Evolutionary conservation across 116 monocot genomes (phyloP), one percentile per base, ranked within the genome.

Genomic region (Dioscorea cayenensis): DNA sequence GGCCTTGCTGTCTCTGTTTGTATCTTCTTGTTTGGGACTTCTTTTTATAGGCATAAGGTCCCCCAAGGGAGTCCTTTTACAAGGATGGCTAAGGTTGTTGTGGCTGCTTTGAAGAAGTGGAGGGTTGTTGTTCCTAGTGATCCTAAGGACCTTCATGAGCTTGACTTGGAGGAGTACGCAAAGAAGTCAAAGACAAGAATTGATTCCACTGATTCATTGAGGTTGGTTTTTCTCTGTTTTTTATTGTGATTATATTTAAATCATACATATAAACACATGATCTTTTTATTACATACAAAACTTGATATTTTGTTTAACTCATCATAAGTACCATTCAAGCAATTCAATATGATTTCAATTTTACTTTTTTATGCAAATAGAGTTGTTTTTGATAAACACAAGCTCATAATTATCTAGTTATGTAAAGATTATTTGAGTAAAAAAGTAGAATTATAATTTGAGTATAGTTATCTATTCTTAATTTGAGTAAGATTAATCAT

Each of bases 11-110:
- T 84, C 63, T 82, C 89, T 13, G 11, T 92, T 19, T 7, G 32
- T 17, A 72, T 92, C 64, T 92, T 89, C 80, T 17, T 89, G 17
- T 61, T 73, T 18, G 92, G 88, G 6, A 82, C 80, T 1, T 71
- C 69, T 2, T 77, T 86, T 62, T 92, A 92, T 65, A 51, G 92
- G 64, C 80, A 92, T 68, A 87, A 78, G 85, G 6, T 71, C 16
- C 80, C 80, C 0, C 66, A 71, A 6, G 91, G 91, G 0, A 91
- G 87, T 20, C 83, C 91, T 2, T 78, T 87, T 49, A 83, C 83
- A 1, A 82, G 55, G 70, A 90, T 90, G 78, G 76, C 78, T 0
- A 80, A 52, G 68, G 90, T 90, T 16, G 7, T 87, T 19, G 80
- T 83, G 28, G 82, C 87, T 14, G 75, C 87, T 2, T 2, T 76